phyloP scores from a whole-genome alignment of 2,329 filamentous ascomycete species.

The Lasiodiplodia sp. region DNA sequence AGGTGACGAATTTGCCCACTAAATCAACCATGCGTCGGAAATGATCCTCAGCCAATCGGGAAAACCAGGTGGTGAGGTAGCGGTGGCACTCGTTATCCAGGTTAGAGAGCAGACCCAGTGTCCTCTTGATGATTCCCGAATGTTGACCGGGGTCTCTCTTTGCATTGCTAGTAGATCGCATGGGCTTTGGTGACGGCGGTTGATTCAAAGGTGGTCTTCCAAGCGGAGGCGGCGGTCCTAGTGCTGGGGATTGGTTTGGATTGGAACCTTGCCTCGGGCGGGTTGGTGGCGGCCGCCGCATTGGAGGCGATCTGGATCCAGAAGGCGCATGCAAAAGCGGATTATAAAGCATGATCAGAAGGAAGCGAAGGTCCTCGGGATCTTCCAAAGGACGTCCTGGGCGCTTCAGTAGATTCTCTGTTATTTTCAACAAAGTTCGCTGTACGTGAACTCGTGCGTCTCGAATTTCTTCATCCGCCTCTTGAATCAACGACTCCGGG shows the following conservation, averaged over 20 bases:
- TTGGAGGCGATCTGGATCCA: background rate
- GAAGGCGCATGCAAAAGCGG: constrained; percentile 69
- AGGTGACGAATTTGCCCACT: constrained; percentile 79
- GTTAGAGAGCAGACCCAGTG: constrained; percentile 81
- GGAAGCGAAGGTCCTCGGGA: constrained; percentile 75
- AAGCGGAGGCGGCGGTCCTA: constrained; percentile 6
- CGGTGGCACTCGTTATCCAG: constrained; percentile 77
- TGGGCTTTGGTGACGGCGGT: background rate
- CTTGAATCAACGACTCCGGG: constrained; percentile 42
- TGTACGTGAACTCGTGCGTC: constrained; percentile 75
- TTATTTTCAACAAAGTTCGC: constrained; percentile 75
- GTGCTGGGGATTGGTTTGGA: constrained; percentile 10
- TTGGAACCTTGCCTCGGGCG: constrained; percentile 28
- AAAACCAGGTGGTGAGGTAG: constrained; percentile 79
- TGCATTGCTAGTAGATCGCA: constrained; percentile 3
- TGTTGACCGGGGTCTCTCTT: constrained; percentile 66
- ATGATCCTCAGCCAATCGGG: constrained; percentile 70
- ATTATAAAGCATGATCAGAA: constrained; percentile 80
- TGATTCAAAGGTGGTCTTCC: constrained; percentile 11
- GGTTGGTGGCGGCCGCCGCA: background rate
- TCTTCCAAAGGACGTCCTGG: constrained; percentile 74
- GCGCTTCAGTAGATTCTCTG: constrained; percentile 79
- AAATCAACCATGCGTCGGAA: constrained; percentile 80
- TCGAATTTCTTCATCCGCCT: constrained; percentile 60
- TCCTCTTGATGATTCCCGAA: constrained; percentile 83